phyloP scores from a whole-genome alignment of 164 flowering plant genomes.

The Cinnamomum micranthum region DNA sequence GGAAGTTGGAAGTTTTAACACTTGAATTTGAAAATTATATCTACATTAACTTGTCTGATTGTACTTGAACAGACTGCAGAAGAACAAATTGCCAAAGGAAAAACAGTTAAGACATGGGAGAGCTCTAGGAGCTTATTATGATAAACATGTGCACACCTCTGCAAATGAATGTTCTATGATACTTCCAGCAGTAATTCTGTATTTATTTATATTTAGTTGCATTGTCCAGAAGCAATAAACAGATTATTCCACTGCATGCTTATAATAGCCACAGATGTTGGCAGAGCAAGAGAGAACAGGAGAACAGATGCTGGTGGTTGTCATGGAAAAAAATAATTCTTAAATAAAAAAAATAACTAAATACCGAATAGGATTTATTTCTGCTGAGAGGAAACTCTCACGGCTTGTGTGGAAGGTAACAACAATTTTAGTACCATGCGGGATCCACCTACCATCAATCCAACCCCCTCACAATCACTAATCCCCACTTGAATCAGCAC shows the following conservation, averaged over 20 bases:
- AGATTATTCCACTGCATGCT: not conserved
- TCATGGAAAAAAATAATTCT: no score
- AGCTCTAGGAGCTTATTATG: not conserved
- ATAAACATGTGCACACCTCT: not conserved
- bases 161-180: not conserved
- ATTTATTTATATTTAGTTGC: not conserved
- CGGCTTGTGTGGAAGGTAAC: no score
- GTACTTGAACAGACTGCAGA: not conserved
- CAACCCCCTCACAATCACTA: no score
- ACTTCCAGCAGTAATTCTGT: not conserved
- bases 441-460: no score
- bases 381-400: no score
- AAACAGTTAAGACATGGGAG: not conserved
- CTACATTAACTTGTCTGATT: not conserved
- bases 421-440: no score
- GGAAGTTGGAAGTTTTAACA: not conserved
- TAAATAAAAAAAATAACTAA: no score
- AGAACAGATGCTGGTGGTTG: not conserved
- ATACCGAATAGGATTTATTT: no score
- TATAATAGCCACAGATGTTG: not conserved
- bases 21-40: no score
- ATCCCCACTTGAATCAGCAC: no score
- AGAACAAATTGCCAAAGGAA: not conserved
- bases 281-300: not conserved
- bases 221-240: not conserved